Evolutionary conservation across 805 yeast species (phyloP).

Genomic region (Candida saitoana): DNA sequence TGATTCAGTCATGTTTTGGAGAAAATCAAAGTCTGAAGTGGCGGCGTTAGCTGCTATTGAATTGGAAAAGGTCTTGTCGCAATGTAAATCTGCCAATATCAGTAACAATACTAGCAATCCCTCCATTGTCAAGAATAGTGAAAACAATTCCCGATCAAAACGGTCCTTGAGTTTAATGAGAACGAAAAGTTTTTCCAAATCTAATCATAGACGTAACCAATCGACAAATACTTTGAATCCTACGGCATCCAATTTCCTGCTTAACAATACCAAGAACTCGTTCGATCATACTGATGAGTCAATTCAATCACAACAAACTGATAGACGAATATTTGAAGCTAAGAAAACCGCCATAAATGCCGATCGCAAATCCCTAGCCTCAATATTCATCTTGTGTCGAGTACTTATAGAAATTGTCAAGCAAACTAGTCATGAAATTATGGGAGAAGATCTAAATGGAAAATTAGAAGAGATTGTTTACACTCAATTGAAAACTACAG

Average conservation of each 20-base stretch:
- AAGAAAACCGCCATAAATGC: conserved; percentile 74
- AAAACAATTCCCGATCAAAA: conserved; percentile 22
- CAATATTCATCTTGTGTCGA: conserved; percentile 84
- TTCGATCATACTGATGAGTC: conserved; percentile 12
- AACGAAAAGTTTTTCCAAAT: conserved; percentile 33
- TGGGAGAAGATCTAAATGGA: conserved; percentile 75
- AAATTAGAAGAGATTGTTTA: conserved; percentile 91
- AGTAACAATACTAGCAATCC: conserved; percentile 11
- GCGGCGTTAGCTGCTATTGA: conserved; percentile 48
- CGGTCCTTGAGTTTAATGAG: conserved; percentile 39
- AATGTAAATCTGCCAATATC: conserved; percentile 18
- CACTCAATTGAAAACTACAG: conserved; percentile 82
- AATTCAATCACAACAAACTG: conserved; percentile 7
- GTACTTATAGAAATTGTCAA: conserved; percentile 89
- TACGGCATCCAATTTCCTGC: background rate
- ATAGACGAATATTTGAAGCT: conserved; percentile 33
- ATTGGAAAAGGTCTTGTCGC: conserved; percentile 27
- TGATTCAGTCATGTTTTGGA: conserved; percentile 98
- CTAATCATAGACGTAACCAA: conserved; percentile 45
- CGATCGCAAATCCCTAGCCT: conserved; percentile 79
- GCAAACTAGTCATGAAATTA: conserved; percentile 70
- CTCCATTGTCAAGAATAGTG: conserved; percentile 12
- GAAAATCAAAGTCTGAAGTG: conserved; percentile 86
- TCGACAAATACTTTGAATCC: conserved; percentile 29
- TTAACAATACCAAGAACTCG: background rate